A percentile compares a stretch with the other conserved stretches of the same genome.
Conservation (phyloP, 495 filamentous ascomycete species). For the Talaromyces liani region DNA sequence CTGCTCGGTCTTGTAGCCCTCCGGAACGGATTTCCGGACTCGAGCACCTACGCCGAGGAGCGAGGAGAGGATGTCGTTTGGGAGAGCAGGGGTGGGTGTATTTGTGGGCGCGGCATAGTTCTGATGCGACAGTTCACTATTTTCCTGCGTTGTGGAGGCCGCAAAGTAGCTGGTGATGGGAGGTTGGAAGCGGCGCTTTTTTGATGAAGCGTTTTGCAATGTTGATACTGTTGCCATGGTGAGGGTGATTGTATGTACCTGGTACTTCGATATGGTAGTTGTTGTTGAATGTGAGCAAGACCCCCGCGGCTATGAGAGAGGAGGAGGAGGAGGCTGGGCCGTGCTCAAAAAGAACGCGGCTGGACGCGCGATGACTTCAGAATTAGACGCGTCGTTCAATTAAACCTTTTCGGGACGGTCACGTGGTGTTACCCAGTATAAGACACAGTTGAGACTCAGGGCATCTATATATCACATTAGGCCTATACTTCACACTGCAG, state of each 20-base stretch:
- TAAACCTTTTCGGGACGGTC: slow-evolving; percentile 3
- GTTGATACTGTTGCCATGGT: slow-evolving; percentile 12
- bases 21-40: slow-evolving; percentile 81
- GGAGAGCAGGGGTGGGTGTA: slow-evolving; percentile 41
- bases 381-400: slow-evolving; percentile 7
- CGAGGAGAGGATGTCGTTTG: slow-evolving; percentile 60
- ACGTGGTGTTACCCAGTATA: neutral
- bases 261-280: neutral
- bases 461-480: too few species aligned
- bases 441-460: neutral
- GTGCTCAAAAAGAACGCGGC: neutral
- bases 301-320: neutral
- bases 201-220: slow-evolving; percentile 17
- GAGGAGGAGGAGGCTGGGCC: slow-evolving; percentile 1
- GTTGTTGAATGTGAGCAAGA: neutral
- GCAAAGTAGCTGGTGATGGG: slow-evolving; percentile 39
- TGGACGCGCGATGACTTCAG: slow-evolving; percentile 3
- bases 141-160: slow-evolving; percentile 11
- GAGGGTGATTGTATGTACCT: neutral
- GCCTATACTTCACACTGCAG: too few species aligned
- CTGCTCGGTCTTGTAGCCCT: slow-evolving; percentile 75
- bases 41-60: slow-evolving; percentile 88
- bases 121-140: slow-evolving; percentile 22
- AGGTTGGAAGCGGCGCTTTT: slow-evolving; percentile 40
- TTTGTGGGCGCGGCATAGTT: slow-evolving; percentile 37